Base-by-base conservation (phyloP, 2,329 filamentous ascomycete species). In the Ophiostoma sp. region DNA sequence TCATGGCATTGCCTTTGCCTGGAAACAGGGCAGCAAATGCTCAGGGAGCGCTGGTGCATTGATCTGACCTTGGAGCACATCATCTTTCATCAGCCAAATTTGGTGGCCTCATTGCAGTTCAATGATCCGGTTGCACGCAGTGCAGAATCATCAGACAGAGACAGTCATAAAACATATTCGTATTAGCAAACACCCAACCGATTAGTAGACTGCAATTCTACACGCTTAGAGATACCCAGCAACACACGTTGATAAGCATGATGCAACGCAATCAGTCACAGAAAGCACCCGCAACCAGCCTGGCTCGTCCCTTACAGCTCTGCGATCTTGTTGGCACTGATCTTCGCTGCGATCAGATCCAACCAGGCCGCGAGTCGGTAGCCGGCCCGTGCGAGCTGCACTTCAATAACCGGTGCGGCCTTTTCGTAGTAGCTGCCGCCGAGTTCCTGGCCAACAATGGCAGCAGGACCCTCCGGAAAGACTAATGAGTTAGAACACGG, bases 311-410 rank as follows among this genome's bases (percentile, higher is more conserved):
- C 49, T 49, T 58, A 70, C 73, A 78, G 75, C 65, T 75, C 70
- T 65, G 71, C 69, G 5, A 65, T 62, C 68, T 72, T 42, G 68
- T 74, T 69, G 40, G 73, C 72, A 63, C 73, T 73, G 16, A 70
- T 47, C 49, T 76, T 74, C 60, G 80, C 77, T 8, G 80, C 85
- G 73, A 90, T 87, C 73, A 82, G 78, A 74, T 90, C 87, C 70
- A 91, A 77, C 86, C 87, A 91, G 27, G 83, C 83, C 1, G 85
- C 89, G 75, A 92, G 81, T 65, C 89, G 83, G 75, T 86, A 89
- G 11, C 89, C 89, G 4, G 87, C 89, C 71, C 84, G 85, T 7
- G 89, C 89, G 70, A 92, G 81, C 75, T 89, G 85, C 69, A 84
- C 75, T 76, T 91, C 86, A 63, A 91, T 81, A 69, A 88, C 84